Evolutionary conservation across 805 yeast species (phyloP), one percentile per base, ranked within the genome.

Genomic region (Metschnikowia drakensbergensis): DNA sequence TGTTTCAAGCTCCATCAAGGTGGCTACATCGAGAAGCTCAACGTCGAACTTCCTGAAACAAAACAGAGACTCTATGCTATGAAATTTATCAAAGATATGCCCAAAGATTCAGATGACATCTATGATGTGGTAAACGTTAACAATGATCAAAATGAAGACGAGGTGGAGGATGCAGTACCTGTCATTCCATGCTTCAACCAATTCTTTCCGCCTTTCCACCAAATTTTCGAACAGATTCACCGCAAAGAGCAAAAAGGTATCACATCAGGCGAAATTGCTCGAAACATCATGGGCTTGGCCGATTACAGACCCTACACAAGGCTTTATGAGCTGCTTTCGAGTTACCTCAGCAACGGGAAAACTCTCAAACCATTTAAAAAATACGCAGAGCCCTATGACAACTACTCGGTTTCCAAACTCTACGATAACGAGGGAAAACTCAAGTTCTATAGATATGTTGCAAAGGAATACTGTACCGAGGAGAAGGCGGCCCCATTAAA

Each of bases 361-460:
- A 49, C 54, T 9, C 44, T 62, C n/a, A 61, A 63, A 40, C 62
- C 65, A 4, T 49, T 59, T 28, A 67, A 64, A 44, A 56, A 53
- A 13, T 61, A 60, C 41, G 48, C 53, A 4, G 72, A 68, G 47
- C 59, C 61, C 9, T 65, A 65, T 47, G 61, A 58, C n/a, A 55
- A 62, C 10, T 42, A 45, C 27, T 50, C 63, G 13, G 68, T 88
- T 9, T 74, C 84, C 0, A 74, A 86, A 52, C 82, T 83, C 13
- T 80, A 81, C 50, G 95, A 87, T 59, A 82, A 81, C 54, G 82
- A 81, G 50, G 95, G 96, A 0, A 82, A 89, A 54, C 73, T 76
- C 49, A 85, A 87, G 58, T 86, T 81, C 55, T 87, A 80, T 63
- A 71, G 95, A 36, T 82, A 86, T 55, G 70, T 60, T 46, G 57